These are phyloP conservation scores for Teratosphaeria gauchensis DNA, from an alignment of 2,329 filamentous ascomycete genomes.

Conservation along the genomic window DNA sequence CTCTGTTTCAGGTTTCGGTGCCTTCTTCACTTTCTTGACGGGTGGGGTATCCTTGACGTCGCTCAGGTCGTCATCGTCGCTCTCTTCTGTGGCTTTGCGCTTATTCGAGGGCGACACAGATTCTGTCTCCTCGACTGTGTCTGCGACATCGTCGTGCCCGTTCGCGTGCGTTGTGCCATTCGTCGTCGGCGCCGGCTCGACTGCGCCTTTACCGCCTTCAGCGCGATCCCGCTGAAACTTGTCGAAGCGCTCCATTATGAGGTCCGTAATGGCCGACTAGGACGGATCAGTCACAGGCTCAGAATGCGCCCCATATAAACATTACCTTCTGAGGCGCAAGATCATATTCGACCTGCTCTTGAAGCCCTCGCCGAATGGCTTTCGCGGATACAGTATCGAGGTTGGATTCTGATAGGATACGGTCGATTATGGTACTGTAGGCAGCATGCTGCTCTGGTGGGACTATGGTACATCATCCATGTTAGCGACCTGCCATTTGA, in stretches of 20 bases:
- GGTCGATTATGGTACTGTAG: slow-evolving; percentile 51
- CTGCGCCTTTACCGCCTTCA: slow-evolving; percentile 9
- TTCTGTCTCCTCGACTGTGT: slow-evolving; percentile 3
- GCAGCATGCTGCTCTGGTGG: slow-evolving; percentile 21
- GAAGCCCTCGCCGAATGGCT: slow-evolving; percentile 53
- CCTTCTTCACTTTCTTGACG: slow-evolving; percentile 28
- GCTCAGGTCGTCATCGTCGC: slow-evolving; percentile 31
- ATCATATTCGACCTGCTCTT: slow-evolving; percentile 51
- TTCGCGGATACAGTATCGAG: slow-evolving; percentile 57
- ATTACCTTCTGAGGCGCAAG: slow-evolving; percentile 52
- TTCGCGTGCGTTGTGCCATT: slow-evolving; percentile 19
- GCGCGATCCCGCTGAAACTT: slow-evolving; percentile 31
- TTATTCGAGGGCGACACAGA: slow-evolving; percentile 26
- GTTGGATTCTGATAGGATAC: slow-evolving; percentile 50
- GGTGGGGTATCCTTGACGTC: slow-evolving; percentile 33
- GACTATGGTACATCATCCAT: slow-evolving; percentile 12
- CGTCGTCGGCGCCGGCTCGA: slow-evolving; percentile 31
- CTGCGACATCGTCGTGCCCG: neutral
- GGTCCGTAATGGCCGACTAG: slow-evolving; percentile 35
- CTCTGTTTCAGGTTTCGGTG: slow-evolving; percentile 62
- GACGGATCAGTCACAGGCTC: neutral
- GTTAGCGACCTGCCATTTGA: neutral
- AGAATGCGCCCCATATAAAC: neutral
- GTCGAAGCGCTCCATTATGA: slow-evolving; percentile 44
- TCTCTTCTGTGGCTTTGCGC: slow-evolving; percentile 27